Evolutionary conservation across 2,329 filamentous ascomycete genomes (phyloP).

Genomic region (Aspergillus luchuensis): DNA sequence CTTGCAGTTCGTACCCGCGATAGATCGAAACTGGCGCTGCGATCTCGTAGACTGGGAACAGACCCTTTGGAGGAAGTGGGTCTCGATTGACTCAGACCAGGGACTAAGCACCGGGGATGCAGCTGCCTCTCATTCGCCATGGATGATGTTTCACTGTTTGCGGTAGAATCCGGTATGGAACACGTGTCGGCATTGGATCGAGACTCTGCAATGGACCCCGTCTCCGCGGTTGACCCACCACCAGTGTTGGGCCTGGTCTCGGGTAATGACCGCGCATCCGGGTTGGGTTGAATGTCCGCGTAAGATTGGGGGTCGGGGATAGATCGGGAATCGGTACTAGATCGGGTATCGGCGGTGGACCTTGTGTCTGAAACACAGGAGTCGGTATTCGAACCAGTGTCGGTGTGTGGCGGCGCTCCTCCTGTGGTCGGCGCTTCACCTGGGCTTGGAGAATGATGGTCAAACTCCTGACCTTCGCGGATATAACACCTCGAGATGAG

Average conservation of each 20-base stretch:
- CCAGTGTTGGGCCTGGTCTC: background rate
- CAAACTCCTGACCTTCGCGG: conserved; percentile 13
- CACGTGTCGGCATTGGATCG: background rate
- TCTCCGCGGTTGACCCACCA: background rate
- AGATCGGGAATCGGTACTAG: background rate
- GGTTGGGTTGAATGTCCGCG: conserved; percentile 1
- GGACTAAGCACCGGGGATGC: background rate
- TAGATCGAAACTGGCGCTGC: conserved; percentile 4
- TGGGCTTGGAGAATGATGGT: background rate
- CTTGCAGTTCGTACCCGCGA: background rate
- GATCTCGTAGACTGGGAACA: background rate
- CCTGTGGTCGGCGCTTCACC: too few species aligned
- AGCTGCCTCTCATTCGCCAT: background rate
- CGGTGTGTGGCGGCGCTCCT: background rate
- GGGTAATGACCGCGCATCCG: background rate
- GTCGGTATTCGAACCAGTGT: background rate
- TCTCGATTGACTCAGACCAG: conserved; percentile 1
- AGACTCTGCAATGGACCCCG: background rate
- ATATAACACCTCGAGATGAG: conserved; percentile 15
- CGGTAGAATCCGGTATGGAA: background rate
- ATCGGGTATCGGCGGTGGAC: background rate
- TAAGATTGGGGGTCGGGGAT: background rate
- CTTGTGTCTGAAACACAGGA: too few species aligned
- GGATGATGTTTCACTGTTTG: background rate
- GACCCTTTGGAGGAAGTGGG: conserved; percentile 2